These are phyloP conservation scores for Coccomyxa sp. DNA, from an alignment of 139 green algal species.

Conservation along the genomic window DNA sequence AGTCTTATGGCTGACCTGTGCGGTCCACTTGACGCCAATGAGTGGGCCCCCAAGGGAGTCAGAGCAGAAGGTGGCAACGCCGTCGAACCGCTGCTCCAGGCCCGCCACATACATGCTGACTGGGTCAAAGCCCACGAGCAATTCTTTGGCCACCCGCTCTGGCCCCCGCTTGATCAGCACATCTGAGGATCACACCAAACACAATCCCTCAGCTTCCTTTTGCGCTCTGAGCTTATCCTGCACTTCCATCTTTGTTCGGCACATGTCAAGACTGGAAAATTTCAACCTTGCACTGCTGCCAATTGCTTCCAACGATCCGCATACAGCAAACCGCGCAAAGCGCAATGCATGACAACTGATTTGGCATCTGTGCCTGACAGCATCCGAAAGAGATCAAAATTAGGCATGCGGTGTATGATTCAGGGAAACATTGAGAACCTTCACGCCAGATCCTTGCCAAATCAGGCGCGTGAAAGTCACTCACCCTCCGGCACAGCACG, in stretches of 20 bases:
- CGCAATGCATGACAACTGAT: no score
- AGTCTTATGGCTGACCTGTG: not conserved
- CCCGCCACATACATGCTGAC: conserved; percentile 33
- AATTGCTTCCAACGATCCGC: not conserved
- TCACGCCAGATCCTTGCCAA: not conserved
- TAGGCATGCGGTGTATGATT: not conserved
- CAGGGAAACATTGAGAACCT: not conserved
- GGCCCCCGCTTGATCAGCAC: conserved; percentile 15
- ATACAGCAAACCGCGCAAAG: not conserved
- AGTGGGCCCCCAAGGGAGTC: conserved; percentile 43
- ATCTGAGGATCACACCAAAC: not conserved
- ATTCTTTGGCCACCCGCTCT: conserved; percentile 44
- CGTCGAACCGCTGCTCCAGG: conserved; percentile 42
- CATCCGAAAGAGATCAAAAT: no score
- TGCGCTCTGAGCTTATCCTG: not conserved
- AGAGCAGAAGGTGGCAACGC: conserved; percentile 50
- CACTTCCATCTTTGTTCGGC: not conserved
- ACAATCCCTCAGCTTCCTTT: no score
- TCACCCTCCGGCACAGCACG: conserved; percentile 13
- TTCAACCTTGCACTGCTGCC: not conserved
- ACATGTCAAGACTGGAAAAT: not conserved
- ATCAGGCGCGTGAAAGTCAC: not conserved
- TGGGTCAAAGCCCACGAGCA: conserved; percentile 78
- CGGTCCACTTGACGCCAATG: conserved; percentile 59
- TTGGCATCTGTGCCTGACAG: not conserved